phyloP scores from a whole-genome alignment of 2,329 filamentous ascomycete genomes.

The Metarhizium album region DNA sequence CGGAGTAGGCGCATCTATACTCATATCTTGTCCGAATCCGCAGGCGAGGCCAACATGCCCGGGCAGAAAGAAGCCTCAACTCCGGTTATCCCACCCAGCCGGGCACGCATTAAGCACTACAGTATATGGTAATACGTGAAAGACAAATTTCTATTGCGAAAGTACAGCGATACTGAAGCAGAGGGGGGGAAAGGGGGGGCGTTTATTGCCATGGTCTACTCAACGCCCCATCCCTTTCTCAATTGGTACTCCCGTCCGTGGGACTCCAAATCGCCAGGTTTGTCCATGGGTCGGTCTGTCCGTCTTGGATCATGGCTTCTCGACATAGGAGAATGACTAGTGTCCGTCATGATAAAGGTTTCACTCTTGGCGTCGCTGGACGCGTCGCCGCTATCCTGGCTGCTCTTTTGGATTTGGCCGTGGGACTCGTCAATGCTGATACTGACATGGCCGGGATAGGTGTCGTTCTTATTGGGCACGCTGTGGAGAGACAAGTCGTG shows the following conservation, averaged over 20 bases:
- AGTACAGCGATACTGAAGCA: background rate
- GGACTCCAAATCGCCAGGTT: constrained; percentile 21
- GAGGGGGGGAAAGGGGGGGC: background rate
- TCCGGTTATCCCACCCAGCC: background rate
- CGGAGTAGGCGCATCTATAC: too few species aligned
- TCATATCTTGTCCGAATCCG: background rate
- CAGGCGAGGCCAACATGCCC: background rate
- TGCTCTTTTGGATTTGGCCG: background rate
- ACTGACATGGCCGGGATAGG: constrained; percentile 4
- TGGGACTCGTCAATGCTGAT: constrained; percentile 13
- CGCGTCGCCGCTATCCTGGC: constrained; percentile 2
- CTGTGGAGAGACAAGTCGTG: constrained; percentile 26
- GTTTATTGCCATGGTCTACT: background rate
- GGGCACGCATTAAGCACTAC: background rate
- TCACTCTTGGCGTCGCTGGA: constrained; percentile 22
- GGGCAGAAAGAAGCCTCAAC: background rate
- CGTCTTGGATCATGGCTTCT: constrained; percentile 12
- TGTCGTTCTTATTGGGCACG: constrained; percentile 7
- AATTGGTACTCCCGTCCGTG: constrained; percentile 12
- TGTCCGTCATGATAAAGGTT: constrained; percentile 25
- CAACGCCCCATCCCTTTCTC: constrained; percentile 13
- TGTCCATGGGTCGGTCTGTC: constrained; percentile 15
- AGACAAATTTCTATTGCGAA: background rate
- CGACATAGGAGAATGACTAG: constrained; percentile 13
- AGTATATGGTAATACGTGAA: background rate